A percentile compares a stretch with the other conserved stretches of the same genome.
Conservation (phyloP, 1,139 yeast species). For the Saccharomyces hybrid region DNA sequence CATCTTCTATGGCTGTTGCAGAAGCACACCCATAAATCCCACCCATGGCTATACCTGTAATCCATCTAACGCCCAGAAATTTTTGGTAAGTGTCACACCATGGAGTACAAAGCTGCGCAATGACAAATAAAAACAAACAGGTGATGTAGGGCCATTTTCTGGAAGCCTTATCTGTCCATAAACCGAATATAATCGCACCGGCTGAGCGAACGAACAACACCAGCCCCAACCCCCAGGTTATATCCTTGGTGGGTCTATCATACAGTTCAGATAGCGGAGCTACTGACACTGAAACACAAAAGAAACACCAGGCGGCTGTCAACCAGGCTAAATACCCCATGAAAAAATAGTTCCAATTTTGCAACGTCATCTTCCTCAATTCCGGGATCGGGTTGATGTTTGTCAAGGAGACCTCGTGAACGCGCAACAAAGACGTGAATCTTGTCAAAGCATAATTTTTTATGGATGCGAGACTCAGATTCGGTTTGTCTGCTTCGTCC, state of each 20-base stretch:
- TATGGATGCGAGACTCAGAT: conserved; percentile 15
- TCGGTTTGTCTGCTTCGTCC: conserved; percentile 25
- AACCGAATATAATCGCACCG: conserved; percentile 54
- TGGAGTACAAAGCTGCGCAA: conserved; percentile 48
- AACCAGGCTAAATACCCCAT: conserved; percentile 48
- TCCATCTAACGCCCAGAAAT: conserved; percentile 45
- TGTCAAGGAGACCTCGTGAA: conserved; percentile 6
- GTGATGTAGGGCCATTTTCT: conserved; percentile 48
- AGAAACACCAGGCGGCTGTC: conserved; percentile 48
- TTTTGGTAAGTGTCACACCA: conserved; percentile 43
- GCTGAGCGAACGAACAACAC: conserved; percentile 54
- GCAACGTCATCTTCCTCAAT: conserved; percentile 29
- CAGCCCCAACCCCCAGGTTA: conserved; percentile 54
- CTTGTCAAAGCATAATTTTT: not conserved
- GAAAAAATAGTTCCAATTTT: conserved; percentile 40
- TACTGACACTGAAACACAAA: conserved; percentile 43
- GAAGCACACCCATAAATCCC: conserved; percentile 45
- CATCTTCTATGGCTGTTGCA: conserved; percentile 43
- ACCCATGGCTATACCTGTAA: conserved; percentile 47
- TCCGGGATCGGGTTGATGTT: conserved; percentile 35
- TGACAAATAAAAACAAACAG: conserved; percentile 39
- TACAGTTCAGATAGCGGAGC: conserved; percentile 40
- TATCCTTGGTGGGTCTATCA: conserved; percentile 36
- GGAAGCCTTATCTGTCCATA: conserved; percentile 44
- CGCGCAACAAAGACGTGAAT: not conserved